Conservation (phyloP, 2,329 filamentous ascomycete species). For the Pestalotiopsis sp. region DNA sequence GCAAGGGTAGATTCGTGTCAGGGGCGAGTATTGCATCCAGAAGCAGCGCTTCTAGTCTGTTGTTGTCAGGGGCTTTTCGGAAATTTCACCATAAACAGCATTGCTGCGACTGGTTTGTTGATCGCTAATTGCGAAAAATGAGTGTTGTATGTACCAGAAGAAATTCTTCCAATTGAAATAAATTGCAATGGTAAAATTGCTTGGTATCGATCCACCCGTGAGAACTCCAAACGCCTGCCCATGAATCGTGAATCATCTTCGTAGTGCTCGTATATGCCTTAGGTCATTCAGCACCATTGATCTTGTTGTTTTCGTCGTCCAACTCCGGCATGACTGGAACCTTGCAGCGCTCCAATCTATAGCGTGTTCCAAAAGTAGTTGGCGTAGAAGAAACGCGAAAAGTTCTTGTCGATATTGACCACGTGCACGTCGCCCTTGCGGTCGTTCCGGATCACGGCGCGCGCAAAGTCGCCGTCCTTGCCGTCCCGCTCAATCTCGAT, state of each 20-base stretch:
- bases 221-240: not conserved
- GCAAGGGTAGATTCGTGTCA: no score
- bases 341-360: not conserved
- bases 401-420: conserved; percentile 91
- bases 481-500: conserved; percentile 86
- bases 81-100: no score
- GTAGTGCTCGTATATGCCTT: conserved; percentile 3
- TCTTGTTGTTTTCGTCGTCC: no score
- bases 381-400: conserved; percentile 88
- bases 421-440: conserved; percentile 91
- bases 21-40: no score
- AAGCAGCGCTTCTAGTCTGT: no score
- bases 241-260: not conserved
- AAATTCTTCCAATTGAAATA: not conserved
- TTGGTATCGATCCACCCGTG: not conserved
- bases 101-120: no score
- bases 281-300: not conserved
- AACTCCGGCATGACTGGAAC: not conserved
- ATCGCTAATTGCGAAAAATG: not conserved
- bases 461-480: conserved; percentile 75
- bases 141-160: not conserved
- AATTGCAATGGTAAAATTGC: not conserved
- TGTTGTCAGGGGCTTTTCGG: no score
- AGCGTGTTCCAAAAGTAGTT: conserved; percentile 91
- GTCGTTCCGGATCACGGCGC: conserved; percentile 83